These are phyloP conservation scores for Lablab purpureus DNA, from an alignment of 306 rosid species.

Conservation along the genomic window DNA sequence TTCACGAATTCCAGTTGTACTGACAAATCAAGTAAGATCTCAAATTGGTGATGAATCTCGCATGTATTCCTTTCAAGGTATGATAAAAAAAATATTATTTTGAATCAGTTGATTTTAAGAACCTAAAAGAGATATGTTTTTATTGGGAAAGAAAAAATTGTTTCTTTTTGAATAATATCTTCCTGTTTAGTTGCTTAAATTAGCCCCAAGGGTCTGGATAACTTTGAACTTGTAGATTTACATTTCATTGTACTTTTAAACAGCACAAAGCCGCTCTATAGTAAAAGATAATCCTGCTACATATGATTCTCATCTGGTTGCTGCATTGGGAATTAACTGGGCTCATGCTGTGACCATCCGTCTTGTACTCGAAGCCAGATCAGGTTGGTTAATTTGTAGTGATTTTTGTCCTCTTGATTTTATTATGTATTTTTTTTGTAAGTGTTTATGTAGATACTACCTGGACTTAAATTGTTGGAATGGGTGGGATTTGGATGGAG, in stretches of 20 bases:
- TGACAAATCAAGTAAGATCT: slow-evolving; percentile 96
- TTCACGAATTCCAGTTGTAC: slow-evolving; percentile 88
- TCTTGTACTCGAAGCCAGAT: slow-evolving; percentile 85
- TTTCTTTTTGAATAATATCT: background rate
- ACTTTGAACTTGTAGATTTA: slow-evolving; percentile 31
- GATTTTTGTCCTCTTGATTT: slow-evolving; percentile 31
- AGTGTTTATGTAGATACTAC: slow-evolving; percentile 26
- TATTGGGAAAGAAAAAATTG: background rate
- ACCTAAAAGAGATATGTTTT: background rate
- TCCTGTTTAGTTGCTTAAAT: background rate
- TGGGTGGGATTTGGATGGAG: slow-evolving; percentile 24
- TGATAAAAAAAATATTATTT: slow-evolving; percentile 41
- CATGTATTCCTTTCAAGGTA: slow-evolving; percentile 88
- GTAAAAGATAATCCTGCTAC: slow-evolving; percentile 47
- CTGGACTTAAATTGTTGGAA: slow-evolving; percentile 23
- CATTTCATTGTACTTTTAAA: slow-evolving; percentile 36
- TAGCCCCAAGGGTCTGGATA: background rate
- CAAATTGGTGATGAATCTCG: slow-evolving; percentile 68
- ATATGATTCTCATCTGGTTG: slow-evolving; percentile 87
- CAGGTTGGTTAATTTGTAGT: slow-evolving; percentile 59
- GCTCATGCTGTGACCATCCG: slow-evolving; percentile 97
- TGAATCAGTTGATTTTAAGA: background rate
- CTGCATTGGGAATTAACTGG: slow-evolving; percentile 96
- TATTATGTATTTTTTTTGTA: slow-evolving; percentile 23
- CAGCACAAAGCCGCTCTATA: slow-evolving; percentile 55